phyloP scores from a whole-genome alignment of 768 basidiomycete species.

The Tulasnella sp. region DNA sequence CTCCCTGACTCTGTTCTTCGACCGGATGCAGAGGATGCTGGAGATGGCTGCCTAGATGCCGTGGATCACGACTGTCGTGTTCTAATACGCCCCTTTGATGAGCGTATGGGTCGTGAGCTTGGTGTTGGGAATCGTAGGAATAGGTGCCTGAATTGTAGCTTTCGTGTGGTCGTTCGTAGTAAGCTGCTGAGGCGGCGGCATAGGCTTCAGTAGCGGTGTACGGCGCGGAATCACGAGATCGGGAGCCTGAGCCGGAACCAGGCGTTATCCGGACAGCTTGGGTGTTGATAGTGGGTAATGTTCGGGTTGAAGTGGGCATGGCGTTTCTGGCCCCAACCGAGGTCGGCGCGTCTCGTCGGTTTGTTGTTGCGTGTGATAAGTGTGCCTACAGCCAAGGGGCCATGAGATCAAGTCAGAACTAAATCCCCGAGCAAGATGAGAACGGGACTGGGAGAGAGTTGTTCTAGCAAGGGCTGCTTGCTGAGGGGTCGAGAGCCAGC shows the following conservation, averaged over 20 bases:
- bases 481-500: not conserved
- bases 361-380: not conserved
- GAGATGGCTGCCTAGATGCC: not conserved
- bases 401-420: not conserved
- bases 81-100: not conserved
- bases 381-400: not conserved
- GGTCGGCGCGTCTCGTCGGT: not conserved
- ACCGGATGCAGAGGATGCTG: not conserved
- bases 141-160: not conserved
- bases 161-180: slow-evolving; percentile 3
- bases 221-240: not conserved
- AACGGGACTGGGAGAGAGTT: not conserved
- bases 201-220: not conserved
- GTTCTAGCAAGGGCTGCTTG: not conserved
- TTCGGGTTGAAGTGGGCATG: slow-evolving; percentile 1
- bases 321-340: not conserved
- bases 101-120: not conserved
- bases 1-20: not conserved
- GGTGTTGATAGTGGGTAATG: not conserved
- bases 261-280: not conserved
- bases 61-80: not conserved
- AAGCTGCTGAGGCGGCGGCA: not conserved
- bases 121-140: not conserved
- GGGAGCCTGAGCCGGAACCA: not conserved
- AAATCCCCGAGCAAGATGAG: not conserved